Base-by-base conservation (phyloP, 1,284 basidiomycete genomes). In the Hymenochaete sp. region DNA sequence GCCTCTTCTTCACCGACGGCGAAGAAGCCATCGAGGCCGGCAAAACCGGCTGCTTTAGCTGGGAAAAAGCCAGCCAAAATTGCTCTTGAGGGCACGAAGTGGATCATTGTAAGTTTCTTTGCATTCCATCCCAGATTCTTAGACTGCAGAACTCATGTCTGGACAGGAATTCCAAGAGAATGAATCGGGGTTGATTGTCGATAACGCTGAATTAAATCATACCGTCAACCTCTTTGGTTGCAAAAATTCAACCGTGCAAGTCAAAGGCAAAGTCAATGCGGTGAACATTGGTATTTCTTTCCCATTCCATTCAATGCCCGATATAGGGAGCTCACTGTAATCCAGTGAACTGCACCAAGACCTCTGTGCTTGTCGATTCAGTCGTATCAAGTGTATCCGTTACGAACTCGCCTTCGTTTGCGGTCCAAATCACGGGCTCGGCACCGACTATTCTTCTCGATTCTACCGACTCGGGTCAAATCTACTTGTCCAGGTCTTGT, bases 221-320 rank as follows among this genome's bases (percentile, higher is more conserved):
- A 82, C 79, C 2, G 79, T 98, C 48, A 95, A 91, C 64, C 69
- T 98, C 40, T 98, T 83, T 62, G 82, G 79, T 19, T 97, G 93
- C 74, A 96, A 93, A 69, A 86, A 84, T 57, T 77, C 79, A n/a
- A 87, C 86, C 1, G 70, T 99, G 43, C 67, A 88, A 48, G 71
- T 99, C 61, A 84, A 84, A 60, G 95, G 95, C 60, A 99, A 99
- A 68, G 79, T 93, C 57, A 99, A 98, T 59, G 93, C 93, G 3
- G 80, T 98, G 27, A 91, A 84, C 13, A 68, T 98, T 53, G 76
- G 33, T 27, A 32, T 43, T 26, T 44, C 39, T 28, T 44, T 24
- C n/a, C n/a, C n/a, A n/a, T n/a, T n/a, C n/a, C n/a, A n/a, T 6
- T 16, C 14, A 35, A 35, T n/a, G 5, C 28, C 4, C 13, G 13